Conservation (phyloP, 768 basidiomycete species). For the Sarcodon sp. region DNA sequence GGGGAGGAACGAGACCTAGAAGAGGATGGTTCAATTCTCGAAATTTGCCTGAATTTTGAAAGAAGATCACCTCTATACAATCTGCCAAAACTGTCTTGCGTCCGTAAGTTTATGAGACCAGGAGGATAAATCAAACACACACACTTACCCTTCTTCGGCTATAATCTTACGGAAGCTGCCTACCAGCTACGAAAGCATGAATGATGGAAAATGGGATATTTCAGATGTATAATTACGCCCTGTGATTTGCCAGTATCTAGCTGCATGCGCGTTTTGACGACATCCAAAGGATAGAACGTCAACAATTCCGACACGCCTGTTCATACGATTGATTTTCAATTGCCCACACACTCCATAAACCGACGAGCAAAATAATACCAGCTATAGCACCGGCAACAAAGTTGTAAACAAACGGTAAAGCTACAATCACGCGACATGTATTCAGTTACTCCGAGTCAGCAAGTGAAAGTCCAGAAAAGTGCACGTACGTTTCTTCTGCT, state of each 20-base stretch:
- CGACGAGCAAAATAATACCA: slow-evolving; percentile 32
- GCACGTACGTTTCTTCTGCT: slow-evolving; percentile 9
- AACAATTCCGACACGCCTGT: slow-evolving; percentile 44
- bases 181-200: slow-evolving; percentile 28
- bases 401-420: slow-evolving; percentile 77
- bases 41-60: background rate
- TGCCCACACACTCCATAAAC: background rate
- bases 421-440: slow-evolving; percentile 22
- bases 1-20: slow-evolving; percentile 82
- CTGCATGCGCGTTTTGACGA: slow-evolving; percentile 98
- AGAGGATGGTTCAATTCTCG: background rate
- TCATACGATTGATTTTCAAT: background rate
- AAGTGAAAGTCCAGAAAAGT: background rate
- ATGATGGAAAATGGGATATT: background rate
- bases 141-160: slow-evolving; percentile 75
- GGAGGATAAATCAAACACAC: slow-evolving; percentile 6
- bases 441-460: background rate
- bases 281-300: slow-evolving; percentile 86
- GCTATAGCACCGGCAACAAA: slow-evolving; percentile 96
- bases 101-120: slow-evolving; percentile 4
- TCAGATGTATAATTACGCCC: slow-evolving; percentile 20
- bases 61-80: slow-evolving; percentile 67
- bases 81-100: slow-evolving; percentile 45
- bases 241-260: slow-evolving; percentile 76
- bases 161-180: slow-evolving; percentile 78